Evolutionary conservation across 1,139 yeast species (phyloP), one percentile per base, ranked within the genome.

Genomic region (Suhomyces choctaworum): DNA sequence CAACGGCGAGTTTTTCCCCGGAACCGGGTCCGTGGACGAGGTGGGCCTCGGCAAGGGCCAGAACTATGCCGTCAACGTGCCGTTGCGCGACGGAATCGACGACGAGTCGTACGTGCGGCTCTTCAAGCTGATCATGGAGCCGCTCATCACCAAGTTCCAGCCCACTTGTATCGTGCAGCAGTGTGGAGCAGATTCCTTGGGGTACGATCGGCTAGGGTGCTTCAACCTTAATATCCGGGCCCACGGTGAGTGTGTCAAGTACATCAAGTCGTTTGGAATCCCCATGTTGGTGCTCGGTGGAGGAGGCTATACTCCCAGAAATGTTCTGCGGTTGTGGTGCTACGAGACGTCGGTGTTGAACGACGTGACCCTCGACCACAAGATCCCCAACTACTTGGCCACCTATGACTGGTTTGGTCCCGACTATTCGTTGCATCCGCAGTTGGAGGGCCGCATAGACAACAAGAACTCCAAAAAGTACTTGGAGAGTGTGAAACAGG

Each of bases 241-340:
- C 0, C 97, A 90, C 57, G 97, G 97, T 4, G 96, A 89, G 56
- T 92, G 98, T 66, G 95, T 90, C 22, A 79, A 81, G 46, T 90
- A 80, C 59, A 82, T 90, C 37, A 85, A 84, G 55, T 76, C 90
- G 15, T 90, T 90, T 59, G 89, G 90, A 5, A 68, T 92, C 2
- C 97, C 97, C 5, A 71, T 88, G 78, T 67, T 92, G 59, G 96
- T 92, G 9, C 64, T 92, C 10, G 98, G 98, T 17, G 98, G 98
- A 22, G 98, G 98, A 36, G 98, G 98, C 3, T 92, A 92, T 60
- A 92, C 98, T 0, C 96, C 96, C 36, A 76, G 97, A 50, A 92
- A 92, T 54, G 98, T 92, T 7, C 84, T 96, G 8, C 70, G 98
- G 43, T 71, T 92, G 25, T 92, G 98, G 98, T 80, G 96, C 30